phyloP scores from a whole-genome alignment of 106 monocot species.

The Chionographis japonica region DNA sequence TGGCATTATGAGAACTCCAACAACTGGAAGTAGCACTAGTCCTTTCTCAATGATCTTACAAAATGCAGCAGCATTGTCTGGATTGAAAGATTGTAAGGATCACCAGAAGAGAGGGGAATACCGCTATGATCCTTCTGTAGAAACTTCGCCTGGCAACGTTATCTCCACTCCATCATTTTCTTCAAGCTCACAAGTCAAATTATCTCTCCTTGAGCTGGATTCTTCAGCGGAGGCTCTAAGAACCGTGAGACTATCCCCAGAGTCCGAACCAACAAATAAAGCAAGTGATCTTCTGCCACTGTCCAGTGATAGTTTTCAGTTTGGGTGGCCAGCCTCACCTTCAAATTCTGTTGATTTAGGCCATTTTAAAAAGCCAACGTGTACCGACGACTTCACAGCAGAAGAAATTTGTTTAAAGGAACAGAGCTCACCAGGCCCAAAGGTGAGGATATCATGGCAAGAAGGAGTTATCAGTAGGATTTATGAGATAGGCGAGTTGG shows the following conservation, averaged over 20 bases:
- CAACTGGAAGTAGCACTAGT: conserved; percentile 52
- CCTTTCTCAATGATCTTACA: conserved; percentile 83
- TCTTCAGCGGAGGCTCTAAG: neutral
- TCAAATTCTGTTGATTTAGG: conserved; percentile 53
- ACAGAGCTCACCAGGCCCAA: conserved; percentile 9
- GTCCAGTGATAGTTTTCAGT: conserved; percentile 48
- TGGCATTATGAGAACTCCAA: conserved; percentile 48
- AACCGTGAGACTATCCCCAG: conserved; percentile 19
- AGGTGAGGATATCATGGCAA: conserved; percentile 71
- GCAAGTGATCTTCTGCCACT: conserved; percentile 5
- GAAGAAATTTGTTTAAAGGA: conserved; percentile 1
- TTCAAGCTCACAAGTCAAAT: too few relatives aligned
- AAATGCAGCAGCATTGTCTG: conserved; percentile 29
- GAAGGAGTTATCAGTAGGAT: conserved; percentile 83
- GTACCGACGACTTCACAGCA: neutral
- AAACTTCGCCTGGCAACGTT: conserved; percentile 23
- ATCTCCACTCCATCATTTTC: neutral
- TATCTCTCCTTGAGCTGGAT: neutral
- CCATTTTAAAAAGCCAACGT: conserved; percentile 31
- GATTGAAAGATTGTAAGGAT: conserved; percentile 2
- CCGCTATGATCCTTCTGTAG: conserved; percentile 13
- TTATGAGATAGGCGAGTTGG: conserved; percentile 59
- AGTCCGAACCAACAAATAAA: neutral
- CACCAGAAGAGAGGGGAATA: conserved; percentile 14
- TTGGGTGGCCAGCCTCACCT: conserved; percentile 26